Evolutionary conservation across 805 yeast species (phyloP).

Genomic region (Torulaspora delbrueckii): DNA sequence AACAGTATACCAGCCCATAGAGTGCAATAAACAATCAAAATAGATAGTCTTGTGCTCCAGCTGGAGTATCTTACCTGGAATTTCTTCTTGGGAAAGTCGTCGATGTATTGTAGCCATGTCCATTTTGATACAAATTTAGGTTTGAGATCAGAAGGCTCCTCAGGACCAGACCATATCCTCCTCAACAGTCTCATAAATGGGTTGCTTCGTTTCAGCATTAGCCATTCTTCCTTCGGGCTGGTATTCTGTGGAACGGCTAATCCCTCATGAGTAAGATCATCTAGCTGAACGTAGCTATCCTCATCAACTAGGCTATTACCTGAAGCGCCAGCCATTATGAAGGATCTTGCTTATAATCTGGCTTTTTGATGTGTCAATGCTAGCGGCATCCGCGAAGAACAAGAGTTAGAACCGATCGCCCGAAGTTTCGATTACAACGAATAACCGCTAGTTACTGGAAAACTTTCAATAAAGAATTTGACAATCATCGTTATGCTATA

Average conservation of each 20-base stretch:
- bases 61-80: slow-evolving; percentile 33
- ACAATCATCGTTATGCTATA: too few species aligned
- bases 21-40: slow-evolving; percentile 39
- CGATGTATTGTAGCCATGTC: slow-evolving; percentile 32
- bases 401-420: background rate
- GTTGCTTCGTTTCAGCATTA: slow-evolving; percentile 13
- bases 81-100: slow-evolving; percentile 39
- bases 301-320: background rate
- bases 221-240: slow-evolving; percentile 20
- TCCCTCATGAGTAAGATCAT: slow-evolving; percentile 7
- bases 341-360: too few species aligned
- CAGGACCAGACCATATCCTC: slow-evolving; percentile 57
- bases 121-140: slow-evolving; percentile 37
- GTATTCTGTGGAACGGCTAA: background rate
- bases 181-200: slow-evolving; percentile 25
- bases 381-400: background rate
- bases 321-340: background rate
- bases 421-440: background rate
- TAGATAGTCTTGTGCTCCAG: slow-evolving; percentile 26
- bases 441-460: too few species aligned
- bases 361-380: background rate
- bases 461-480: too few species aligned
- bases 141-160: slow-evolving; percentile 42
- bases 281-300: slow-evolving; percentile 3
- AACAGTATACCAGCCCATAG: slow-evolving; percentile 45